Conservation (phyloP, 306 rosid genomes). For the Arachis stenosperma region DNA sequence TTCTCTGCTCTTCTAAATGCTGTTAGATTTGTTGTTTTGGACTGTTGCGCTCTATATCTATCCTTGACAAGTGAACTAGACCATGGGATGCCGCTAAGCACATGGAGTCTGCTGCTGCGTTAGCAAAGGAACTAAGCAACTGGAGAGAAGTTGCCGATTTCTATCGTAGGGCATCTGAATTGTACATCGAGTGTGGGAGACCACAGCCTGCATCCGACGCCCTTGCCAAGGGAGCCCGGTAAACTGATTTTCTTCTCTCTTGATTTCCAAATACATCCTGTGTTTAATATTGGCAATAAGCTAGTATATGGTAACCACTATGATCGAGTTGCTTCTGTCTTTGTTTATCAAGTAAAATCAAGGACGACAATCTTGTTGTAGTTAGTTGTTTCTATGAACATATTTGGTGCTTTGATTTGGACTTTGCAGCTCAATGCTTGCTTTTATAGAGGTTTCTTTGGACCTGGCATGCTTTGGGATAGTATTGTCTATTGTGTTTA, state of each 20-base stretch:
- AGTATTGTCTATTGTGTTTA: constrained; percentile 2
- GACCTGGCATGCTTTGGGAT: constrained; percentile 10
- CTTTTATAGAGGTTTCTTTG: constrained; percentile 20
- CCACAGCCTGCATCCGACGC: constrained; percentile 97
- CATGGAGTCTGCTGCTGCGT: constrained; percentile 94
- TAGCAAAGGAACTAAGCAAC: constrained; percentile 81
- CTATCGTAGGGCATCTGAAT: constrained; percentile 83
- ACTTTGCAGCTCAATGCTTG: background rate
- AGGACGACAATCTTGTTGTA: constrained; percentile 5
- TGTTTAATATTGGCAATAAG: background rate
- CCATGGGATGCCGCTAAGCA: constrained; percentile 99
- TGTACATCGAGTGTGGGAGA: constrained; percentile 80
- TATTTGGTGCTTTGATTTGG: constrained; percentile 15
- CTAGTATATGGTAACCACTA: background rate
- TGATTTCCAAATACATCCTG: constrained; percentile 4
- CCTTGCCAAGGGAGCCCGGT: constrained; percentile 94
- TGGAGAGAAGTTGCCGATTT: constrained; percentile 87
- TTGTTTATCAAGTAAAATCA: constrained; percentile 2
- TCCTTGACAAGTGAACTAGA: constrained; percentile 66
- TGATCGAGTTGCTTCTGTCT: background rate
- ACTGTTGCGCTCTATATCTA: constrained; percentile 14
- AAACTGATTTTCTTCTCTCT: constrained; percentile 35
- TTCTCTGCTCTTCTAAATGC: constrained; percentile 4
- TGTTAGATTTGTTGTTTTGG: constrained; percentile 24
- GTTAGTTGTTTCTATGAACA: constrained; percentile 14